A percentile compares a stretch with the other conserved stretches of the same genome.
Evolutionary conservation across 78 protist species (phyloP).

Genomic region (Isochrysis galbana): DNA sequence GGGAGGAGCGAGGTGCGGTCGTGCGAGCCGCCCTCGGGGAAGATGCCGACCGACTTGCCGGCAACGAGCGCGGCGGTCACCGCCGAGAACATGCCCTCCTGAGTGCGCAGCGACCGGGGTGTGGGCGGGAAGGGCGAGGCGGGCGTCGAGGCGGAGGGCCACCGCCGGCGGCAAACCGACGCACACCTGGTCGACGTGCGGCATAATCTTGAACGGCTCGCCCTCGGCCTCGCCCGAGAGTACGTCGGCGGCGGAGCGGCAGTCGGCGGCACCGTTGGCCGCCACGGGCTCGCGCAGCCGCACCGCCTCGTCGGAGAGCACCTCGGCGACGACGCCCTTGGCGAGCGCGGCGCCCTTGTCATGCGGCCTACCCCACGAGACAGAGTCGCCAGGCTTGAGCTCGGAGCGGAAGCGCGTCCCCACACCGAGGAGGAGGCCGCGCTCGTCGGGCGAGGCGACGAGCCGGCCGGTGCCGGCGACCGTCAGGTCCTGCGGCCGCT

Average conservation of each 20-base stretch:
- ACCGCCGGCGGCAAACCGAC: too few relatives aligned
- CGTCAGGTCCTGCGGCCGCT: conserved; percentile 51
- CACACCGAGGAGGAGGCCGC: neutral
- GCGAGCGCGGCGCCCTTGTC: too few relatives aligned
- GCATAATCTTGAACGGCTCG: neutral
- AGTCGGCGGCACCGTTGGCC: neutral
- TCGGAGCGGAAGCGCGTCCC: conserved; percentile 15
- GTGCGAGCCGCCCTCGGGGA: conserved; percentile 66
- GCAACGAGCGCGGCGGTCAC: conserved; percentile 24
- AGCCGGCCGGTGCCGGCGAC: neutral
- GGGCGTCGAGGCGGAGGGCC: too few relatives aligned
- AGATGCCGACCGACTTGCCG: conserved; percentile 50
- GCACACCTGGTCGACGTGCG: conserved; percentile 46
- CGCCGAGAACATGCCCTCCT: neutral
- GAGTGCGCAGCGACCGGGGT: too few relatives aligned
- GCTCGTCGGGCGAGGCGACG: neutral
- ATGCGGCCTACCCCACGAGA: neutral
- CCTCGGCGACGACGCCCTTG: neutral
- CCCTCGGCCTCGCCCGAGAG: neutral
- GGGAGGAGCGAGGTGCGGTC: conserved; percentile 47
- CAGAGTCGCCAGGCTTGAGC: neutral
- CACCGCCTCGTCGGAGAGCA: neutral
- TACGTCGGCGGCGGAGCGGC: neutral
- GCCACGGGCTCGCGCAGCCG: neutral
- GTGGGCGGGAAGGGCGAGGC: too few relatives aligned